phyloP scores from a whole-genome alignment of 2,329 filamentous ascomycete genomes.

The Alternaria tenuissima region DNA sequence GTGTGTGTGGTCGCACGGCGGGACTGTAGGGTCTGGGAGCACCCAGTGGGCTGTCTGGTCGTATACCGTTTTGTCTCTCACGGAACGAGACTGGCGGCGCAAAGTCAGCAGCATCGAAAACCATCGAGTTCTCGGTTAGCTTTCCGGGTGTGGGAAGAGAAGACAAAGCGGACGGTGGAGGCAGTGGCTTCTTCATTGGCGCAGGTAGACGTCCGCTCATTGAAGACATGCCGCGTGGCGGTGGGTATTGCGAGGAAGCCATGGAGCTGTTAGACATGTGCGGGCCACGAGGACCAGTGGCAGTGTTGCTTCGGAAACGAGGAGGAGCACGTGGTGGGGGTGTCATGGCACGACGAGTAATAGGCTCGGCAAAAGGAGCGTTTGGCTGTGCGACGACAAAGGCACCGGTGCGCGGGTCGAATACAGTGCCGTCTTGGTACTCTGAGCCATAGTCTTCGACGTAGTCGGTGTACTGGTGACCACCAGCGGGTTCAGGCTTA shows the following conservation, averaged over 20 bases:
- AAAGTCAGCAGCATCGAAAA: constrained; percentile 82
- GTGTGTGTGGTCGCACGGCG: constrained; percentile 76
- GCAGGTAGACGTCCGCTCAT: constrained; percentile 49
- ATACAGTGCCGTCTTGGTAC: constrained; percentile 68
- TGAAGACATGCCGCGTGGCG: constrained; percentile 53
- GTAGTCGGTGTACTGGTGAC: constrained; percentile 60
- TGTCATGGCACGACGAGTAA: constrained; percentile 92
- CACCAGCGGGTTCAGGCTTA: constrained; percentile 57
- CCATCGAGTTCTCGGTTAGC: constrained; percentile 76
- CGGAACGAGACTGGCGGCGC: constrained; percentile 72
- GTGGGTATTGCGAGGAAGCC: constrained; percentile 55
- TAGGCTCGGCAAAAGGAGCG: constrained; percentile 79
- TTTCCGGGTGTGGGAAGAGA: constrained; percentile 86
- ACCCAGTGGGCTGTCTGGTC: constrained; percentile 67
- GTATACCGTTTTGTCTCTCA: constrained; percentile 73
- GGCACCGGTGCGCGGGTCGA: constrained; percentile 65
- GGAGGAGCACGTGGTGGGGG: constrained; percentile 78
- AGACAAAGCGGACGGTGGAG: constrained; percentile 76
- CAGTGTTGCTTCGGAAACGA: constrained; percentile 55
- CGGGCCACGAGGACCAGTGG: constrained; percentile 39
- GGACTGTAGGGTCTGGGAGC: constrained; percentile 74
- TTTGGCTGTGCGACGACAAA: constrained; percentile 65
- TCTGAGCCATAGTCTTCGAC: constrained; percentile 79
- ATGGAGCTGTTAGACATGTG: constrained; percentile 60
- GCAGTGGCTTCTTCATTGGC: constrained; percentile 65